Evolutionary conservation across 2,329 filamentous ascomycete genomes (phyloP), one percentile per base, ranked within the genome.

Genomic region (Bimuria novae-zelandiae): DNA sequence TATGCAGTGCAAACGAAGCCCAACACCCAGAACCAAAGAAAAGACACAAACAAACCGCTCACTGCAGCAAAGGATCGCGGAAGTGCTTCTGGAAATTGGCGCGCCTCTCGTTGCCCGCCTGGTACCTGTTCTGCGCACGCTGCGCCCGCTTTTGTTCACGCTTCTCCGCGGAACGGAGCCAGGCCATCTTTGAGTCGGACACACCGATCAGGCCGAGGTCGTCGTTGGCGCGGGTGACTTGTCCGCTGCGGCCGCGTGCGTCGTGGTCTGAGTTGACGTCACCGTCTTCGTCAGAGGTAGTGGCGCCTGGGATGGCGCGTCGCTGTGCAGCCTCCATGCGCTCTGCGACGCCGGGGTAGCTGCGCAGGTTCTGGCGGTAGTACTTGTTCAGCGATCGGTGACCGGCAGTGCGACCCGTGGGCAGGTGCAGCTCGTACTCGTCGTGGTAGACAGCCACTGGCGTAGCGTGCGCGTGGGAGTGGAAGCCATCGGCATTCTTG

Each of bases 381-480:
- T 97, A 97, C 62, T 84, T 87, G 69, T 89, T 88, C 49, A 96
- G 77, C 7, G 90, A 94, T 42, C 94, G 86, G 73, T 99, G 94
- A 33, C 94, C 94, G 32, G 95, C 92, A 7, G 89, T 89, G 56
- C 89, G 88, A 48, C 94, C 94, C 4, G 89, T 91, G 1, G 94
- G 94, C 11, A 99, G 84, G 69, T 99, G 92, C 48, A 99, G 83
- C 74, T 97, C 94, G 67, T 90, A 92, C 39, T 99, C 94, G 64
- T 95, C 90, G 68, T 95, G 87, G 73, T 95, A 96, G 19, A 90
- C 89, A 32, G 90, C 87, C 57, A 88, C 84, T 49, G 84, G 84
- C 61, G 90, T 88, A 30, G 70, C 61, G 76, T 95, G 89, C 1
- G 89, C 89, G 70, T 92, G 89, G 3, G 89, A 92, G 71, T 95